Base-by-base conservation (phyloP, 2,329 filamentous ascomycete species). In the Aspergillus fructus region DNA sequence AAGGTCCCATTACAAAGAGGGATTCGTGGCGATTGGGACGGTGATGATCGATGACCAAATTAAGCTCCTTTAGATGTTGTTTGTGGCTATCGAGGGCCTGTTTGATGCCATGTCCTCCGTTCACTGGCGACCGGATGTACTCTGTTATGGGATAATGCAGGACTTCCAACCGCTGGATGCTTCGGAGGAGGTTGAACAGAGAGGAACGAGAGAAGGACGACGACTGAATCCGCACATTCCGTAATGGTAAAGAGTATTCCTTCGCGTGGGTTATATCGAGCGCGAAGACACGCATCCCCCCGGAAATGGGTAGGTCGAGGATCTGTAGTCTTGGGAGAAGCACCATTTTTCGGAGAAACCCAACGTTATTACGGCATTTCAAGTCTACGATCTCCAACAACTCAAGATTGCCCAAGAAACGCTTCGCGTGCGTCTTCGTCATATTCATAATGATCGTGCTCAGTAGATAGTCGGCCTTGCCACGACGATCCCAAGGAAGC, bases 181-280 rank as follows among this genome's bases (percentile, higher is more conserved):
- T 13, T 37, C 6, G 12, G 5, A 37, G 15, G 15, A 37, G 15
- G 12, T n/a, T 13, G 15, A n/a, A 5, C 13, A 37, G 13, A 7
- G 12, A 4, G 9, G 9, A 1, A 13, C 5, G 12, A 9, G 4
- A 15, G 6, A 37, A 37, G 13, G 5, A n/a, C 7, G 9, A 5
- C 5, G 2, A 13, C 4, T 8, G 12, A n/a, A 37, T 37, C 2
- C 34, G 15, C 12, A 37, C 34, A n/a, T 37, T n/a, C 4, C 4
- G 34, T 5, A 37, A n/a, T 37, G 34, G 5, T n/a, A n/a, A 37
- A 5, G 34, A 7, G 34, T 30, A 1, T 30, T 11, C 1, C 4
- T 11, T 9, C 3, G 3, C 27, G 27, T 1, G 1, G 9, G 3
- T 4, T 4, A 5, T 5, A n/a, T 4, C 2, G 15, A 37, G 5